A percentile compares a stretch with the other conserved stretches of the same genome.
Evolutionary conservation across 2,329 filamentous ascomycete species (phyloP).

Genomic region (Volutella citrinella): DNA sequence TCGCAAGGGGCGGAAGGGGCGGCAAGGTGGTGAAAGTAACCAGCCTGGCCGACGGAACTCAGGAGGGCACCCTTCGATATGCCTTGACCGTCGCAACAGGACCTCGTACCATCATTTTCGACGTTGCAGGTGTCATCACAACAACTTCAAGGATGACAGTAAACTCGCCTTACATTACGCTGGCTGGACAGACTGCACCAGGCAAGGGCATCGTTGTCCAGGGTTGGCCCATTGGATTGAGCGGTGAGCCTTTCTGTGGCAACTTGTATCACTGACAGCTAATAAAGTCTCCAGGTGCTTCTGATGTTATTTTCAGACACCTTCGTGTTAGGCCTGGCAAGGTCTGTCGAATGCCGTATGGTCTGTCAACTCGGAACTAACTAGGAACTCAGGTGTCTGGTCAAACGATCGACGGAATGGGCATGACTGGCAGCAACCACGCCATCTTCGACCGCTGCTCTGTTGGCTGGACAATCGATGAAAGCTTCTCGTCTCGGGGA

Average conservation of each 20-base stretch:
- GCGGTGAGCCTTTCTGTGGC: too few relatives aligned
- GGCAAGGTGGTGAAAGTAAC: constrained; percentile 33
- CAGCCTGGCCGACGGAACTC: constrained; percentile 25
- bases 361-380: too few relatives aligned
- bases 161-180: constrained; percentile 38
- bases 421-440: constrained; percentile 32
- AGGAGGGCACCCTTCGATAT: constrained; percentile 29
- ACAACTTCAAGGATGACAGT: constrained; percentile 41
- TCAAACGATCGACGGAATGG: constrained; percentile 32
- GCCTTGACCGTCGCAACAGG: constrained; percentile 36
- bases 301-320: constrained; percentile 24
- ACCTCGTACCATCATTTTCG: constrained; percentile 43
- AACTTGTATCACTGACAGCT: too few relatives aligned
- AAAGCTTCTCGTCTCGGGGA: constrained; percentile 31
- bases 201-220: constrained; percentile 36
- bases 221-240: constrained; percentile 29
- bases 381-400: too few relatives aligned
- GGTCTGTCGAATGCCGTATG: too few relatives aligned
- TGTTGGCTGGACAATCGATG: constrained; percentile 33
- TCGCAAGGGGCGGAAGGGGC: constrained; percentile 30
- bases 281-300: too few relatives aligned
- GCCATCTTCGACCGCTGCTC: constrained; percentile 34
- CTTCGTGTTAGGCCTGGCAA: constrained; percentile 28
- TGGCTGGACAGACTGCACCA: constrained; percentile 46
- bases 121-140: constrained; percentile 43